phyloP scores from a whole-genome alignment of 2,329 filamentous ascomycete species.

The Akanthomyces lecanii region DNA sequence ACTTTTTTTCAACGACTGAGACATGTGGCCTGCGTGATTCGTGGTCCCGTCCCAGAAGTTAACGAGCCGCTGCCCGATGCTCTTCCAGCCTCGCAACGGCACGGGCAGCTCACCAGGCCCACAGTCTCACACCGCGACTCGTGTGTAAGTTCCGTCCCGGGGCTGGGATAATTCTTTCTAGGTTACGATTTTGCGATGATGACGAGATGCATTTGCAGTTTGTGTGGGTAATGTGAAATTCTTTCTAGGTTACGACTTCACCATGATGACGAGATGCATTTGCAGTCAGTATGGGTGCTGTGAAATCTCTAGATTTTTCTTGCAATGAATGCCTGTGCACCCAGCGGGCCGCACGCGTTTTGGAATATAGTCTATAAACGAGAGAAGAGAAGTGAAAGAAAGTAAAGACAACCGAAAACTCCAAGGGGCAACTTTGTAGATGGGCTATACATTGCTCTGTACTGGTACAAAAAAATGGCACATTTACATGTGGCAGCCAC shows the following conservation, averaged over 20 bases:
- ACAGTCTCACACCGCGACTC: background rate
- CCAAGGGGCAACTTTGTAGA: background rate
- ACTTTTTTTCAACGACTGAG: background rate
- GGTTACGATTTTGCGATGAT: background rate
- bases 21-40: background rate
- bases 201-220: background rate
- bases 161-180: no score
- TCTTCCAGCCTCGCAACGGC: background rate
- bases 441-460: background rate
- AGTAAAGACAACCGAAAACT: background rate
- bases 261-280: background rate
- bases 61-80: background rate
- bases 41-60: background rate
- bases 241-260: no score
- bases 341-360: background rate
- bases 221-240: background rate
- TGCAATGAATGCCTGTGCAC: background rate
- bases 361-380: background rate
- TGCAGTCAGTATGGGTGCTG: no score
- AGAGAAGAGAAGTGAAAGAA: background rate
- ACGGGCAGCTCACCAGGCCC: background rate
- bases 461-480: background rate
- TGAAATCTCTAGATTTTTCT: background rate
- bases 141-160: no score
- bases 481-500: conserved; percentile 7